These are phyloP conservation scores for Pulicaria dysenterica DNA, from an alignment of 129 eudicot species.

Conservation along the genomic window DNA sequence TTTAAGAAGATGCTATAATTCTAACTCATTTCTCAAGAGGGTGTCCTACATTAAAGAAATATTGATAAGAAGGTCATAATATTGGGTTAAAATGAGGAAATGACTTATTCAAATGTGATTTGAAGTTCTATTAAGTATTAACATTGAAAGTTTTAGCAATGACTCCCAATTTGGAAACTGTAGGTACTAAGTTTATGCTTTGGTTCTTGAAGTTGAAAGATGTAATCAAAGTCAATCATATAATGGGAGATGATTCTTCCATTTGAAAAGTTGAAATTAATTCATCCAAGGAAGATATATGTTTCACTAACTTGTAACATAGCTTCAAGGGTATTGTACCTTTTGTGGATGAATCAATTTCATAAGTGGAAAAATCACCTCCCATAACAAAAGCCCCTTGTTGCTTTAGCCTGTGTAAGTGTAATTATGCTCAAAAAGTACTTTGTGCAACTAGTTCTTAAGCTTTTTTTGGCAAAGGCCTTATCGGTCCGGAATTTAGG, in stretches of 20 bases:
- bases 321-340: no score
- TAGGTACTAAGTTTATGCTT: background rate
- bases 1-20: background rate
- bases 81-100: background rate
- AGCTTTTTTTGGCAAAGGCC: background rate
- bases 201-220: background rate
- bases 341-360: no score
- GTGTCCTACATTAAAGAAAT: background rate
- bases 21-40: background rate
- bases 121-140: background rate
- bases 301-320: no score
- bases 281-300: no score
- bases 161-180: slow-evolving; percentile 1
- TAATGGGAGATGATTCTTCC: background rate
- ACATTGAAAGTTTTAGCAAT: background rate
- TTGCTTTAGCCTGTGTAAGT: background rate
- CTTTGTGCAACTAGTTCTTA: background rate
- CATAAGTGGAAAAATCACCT: no score
- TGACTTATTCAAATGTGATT: background rate
- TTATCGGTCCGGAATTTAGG: background rate
- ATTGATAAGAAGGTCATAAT: no score
- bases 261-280: background rate
- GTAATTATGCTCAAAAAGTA: slow-evolving; percentile 1
- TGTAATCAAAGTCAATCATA: background rate
- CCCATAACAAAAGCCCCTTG: background rate